phyloP scores from a whole-genome alignment of 495 filamentous ascomycete species.

The Penicillium diatomitis region DNA sequence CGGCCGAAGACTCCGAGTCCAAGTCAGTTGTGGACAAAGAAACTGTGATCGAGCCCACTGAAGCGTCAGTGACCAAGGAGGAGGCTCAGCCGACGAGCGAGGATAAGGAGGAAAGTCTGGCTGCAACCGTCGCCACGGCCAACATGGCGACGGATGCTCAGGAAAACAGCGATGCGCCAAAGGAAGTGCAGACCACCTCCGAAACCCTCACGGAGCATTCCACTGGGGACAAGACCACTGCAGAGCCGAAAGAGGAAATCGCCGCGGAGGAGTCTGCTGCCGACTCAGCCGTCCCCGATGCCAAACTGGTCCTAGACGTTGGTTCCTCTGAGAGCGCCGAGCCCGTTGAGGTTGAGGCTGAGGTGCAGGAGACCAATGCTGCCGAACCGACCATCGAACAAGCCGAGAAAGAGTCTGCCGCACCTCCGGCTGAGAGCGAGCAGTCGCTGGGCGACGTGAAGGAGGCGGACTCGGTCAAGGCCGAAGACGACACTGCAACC shows the following conservation, averaged over 20 bases:
- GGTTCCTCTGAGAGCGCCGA: background rate
- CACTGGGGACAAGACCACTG: background rate
- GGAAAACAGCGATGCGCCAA: too few relatives aligned
- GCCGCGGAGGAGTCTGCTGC: conserved; percentile 2
- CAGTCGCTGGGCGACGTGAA: too few relatives aligned
- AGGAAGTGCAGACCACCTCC: too few relatives aligned
- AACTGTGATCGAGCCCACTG: background rate
- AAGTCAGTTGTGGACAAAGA: background rate
- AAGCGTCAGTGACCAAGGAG: background rate
- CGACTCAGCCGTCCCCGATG: conserved; percentile 4
- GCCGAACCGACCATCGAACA: too few relatives aligned
- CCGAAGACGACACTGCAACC: too few relatives aligned
- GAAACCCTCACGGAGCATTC: background rate
- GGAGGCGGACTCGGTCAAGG: too few relatives aligned
- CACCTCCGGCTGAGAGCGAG: too few relatives aligned
- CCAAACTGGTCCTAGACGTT: conserved; percentile 1
- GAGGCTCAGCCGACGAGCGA: background rate
- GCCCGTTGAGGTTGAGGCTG: background rate
- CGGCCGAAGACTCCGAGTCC: background rate
- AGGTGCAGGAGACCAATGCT: too few relatives aligned
- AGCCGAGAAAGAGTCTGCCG: too few relatives aligned
- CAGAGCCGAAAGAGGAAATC: background rate
- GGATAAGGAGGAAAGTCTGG: background rate
- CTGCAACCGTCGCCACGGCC: background rate
- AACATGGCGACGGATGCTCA: too few relatives aligned